A percentile compares a stretch with the other conserved stretches of the same genome.
These are phyloP conservation scores for Pogostemon cablin DNA, from an alignment of 257 asterid genomes.

Conservation along the genomic window DNA sequence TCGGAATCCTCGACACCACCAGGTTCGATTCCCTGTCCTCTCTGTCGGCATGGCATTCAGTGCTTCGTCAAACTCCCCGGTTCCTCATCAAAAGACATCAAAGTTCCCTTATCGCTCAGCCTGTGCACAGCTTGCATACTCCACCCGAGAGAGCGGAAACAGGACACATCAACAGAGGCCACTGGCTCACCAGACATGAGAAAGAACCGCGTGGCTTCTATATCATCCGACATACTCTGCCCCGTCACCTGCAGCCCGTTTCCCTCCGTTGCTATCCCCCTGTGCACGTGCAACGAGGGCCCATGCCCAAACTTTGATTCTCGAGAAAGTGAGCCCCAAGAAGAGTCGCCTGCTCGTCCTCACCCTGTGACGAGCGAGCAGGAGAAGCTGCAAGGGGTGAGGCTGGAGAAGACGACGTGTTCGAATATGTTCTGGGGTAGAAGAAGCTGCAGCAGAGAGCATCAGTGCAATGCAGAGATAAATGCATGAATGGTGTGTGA, in stretches of 20 bases:
- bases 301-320: constrained; percentile 69
- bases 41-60: constrained; percentile 76
- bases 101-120: constrained; percentile 67
- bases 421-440: constrained; percentile 95
- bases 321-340: constrained; percentile 51
- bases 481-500: constrained; percentile 50
- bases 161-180: constrained; percentile 50
- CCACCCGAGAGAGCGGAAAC: constrained; percentile 65
- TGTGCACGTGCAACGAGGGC: constrained; percentile 86
- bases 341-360: constrained; percentile 61
- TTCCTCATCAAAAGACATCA: constrained; percentile 66
- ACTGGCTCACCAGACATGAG: constrained; percentile 59
- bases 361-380: constrained; percentile 51
- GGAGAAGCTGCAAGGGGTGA: constrained; percentile 59
- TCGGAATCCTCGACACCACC: constrained; percentile 66
- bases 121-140: constrained; percentile 91
- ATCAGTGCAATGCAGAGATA: constrained; percentile 94
- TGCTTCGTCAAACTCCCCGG: constrained; percentile 67
- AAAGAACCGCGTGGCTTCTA: constrained; percentile 74
- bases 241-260: constrained; percentile 94
- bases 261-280: constrained; percentile 81
- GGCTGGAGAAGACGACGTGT: constrained; percentile 77
- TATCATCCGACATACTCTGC: constrained; percentile 72
- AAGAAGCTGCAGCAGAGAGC: constrained; percentile 95
- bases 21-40: constrained; percentile 94